Percentiles rank a stretch among this genome's conserved stretches.
These are phyloP conservation scores for Acanthamoeba healyi DNA, from an alignment of 208 protist genomes.

Conservation along the genomic window DNA sequence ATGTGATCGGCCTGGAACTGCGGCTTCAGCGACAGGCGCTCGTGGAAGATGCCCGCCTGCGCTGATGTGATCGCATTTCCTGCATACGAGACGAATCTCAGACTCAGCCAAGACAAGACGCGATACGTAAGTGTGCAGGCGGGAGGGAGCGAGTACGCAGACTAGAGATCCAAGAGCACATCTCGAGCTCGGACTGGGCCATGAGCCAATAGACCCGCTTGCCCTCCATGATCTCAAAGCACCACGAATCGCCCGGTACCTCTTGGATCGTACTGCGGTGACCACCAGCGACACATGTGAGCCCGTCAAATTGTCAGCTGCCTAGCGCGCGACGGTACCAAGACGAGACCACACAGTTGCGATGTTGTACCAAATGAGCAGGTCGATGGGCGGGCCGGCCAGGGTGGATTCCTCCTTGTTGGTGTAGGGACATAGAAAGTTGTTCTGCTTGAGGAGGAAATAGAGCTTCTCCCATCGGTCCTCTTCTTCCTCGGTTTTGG, in stretches of 20 bases:
- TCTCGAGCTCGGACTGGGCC: constrained; percentile 56
- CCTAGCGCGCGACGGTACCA: too few species aligned
- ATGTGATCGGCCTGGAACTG: constrained; percentile 46
- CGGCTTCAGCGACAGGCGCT: constrained; percentile 28
- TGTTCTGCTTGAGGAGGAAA: constrained; percentile 57
- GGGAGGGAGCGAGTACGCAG: not conserved
- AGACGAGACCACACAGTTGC: not conserved
- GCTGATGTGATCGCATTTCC: constrained; percentile 54
- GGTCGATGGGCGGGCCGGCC: constrained; percentile 25
- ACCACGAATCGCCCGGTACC: constrained; percentile 35
- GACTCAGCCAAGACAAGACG: too few species aligned
- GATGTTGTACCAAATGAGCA: not conserved
- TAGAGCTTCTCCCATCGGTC: constrained; percentile 27
- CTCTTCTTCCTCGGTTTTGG: constrained; percentile 15
- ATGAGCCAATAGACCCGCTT: constrained; percentile 48
- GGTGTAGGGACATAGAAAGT: constrained; percentile 46
- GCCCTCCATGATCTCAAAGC: constrained; percentile 46
- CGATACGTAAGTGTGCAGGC: too few species aligned
- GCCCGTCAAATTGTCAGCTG: too few species aligned
- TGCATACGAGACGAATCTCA: not conserved
- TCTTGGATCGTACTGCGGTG: constrained; percentile 19
- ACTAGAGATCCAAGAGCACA: constrained; percentile 56
- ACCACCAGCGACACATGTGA: too few species aligned
- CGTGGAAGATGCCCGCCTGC: constrained; percentile 35
- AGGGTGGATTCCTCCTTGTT: constrained; percentile 2